A percentile compares a stretch with the other conserved stretches of the same genome.
phyloP scores from a whole-genome alignment of 768 basidiomycete genomes.

The Cystobasidium ongulense region DNA sequence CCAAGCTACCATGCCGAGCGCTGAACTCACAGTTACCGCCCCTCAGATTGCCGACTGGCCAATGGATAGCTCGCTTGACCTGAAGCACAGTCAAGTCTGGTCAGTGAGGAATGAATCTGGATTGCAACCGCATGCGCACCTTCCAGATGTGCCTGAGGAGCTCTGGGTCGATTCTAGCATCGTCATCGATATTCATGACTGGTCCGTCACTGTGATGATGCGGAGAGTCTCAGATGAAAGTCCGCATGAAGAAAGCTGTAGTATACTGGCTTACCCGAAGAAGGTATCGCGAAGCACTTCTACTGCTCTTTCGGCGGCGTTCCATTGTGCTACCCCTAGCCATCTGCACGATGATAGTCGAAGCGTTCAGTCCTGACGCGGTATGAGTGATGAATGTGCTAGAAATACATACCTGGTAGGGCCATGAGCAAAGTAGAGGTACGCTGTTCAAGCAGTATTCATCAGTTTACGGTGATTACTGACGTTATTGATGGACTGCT shows the following conservation, averaged over 20 bases:
- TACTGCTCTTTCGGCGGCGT: slow-evolving; percentile 9
- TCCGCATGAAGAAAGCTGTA: background rate
- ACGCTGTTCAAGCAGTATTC: background rate
- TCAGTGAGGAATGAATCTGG: background rate
- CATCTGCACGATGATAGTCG: background rate
- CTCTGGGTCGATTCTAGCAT: slow-evolving; percentile 6
- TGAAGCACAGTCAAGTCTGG: background rate
- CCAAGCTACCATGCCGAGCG: background rate
- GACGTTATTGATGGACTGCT: background rate
- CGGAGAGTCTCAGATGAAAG: background rate
- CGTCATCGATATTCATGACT: slow-evolving; percentile 6
- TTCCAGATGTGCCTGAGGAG: slow-evolving; percentile 9
- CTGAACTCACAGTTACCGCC: background rate
- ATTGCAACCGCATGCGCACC: background rate
- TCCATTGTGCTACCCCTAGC: slow-evolving; percentile 14
- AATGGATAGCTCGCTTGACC: background rate
- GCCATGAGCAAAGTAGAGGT: slow-evolving; percentile 8
- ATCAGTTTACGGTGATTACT: background rate
- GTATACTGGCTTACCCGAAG: background rate
- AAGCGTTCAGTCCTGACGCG: background rate
- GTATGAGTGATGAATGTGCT: background rate
- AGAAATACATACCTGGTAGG: background rate
- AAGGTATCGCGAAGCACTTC: slow-evolving; percentile 16
- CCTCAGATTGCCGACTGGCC: slow-evolving; percentile 13
- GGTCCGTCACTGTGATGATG: background rate